Percentiles rank a stretch among this genome's conserved stretches.
phyloP scores from a whole-genome alignment of 495 filamentous ascomycete genomes.

The Hypoxylon lienhwacheense region DNA sequence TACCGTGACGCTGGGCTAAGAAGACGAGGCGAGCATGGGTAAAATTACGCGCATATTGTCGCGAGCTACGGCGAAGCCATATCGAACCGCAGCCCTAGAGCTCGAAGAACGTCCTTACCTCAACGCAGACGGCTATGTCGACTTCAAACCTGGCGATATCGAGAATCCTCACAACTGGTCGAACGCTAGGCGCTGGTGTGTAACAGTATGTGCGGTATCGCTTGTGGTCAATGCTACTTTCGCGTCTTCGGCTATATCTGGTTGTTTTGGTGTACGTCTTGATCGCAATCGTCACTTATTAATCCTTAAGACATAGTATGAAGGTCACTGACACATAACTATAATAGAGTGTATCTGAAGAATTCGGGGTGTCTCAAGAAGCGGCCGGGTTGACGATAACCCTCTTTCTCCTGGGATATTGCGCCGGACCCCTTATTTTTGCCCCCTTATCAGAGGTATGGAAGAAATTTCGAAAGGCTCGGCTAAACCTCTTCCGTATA shows the following conservation, averaged over 20 bases:
- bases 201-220: conserved; percentile 50
- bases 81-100: conserved; percentile 36
- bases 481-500: neutral
- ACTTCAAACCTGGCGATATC: conserved; percentile 50
- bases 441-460: conserved; percentile 52
- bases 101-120: conserved; percentile 37
- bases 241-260: conserved; percentile 54
- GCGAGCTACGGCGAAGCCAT: conserved; percentile 43
- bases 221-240: conserved; percentile 59
- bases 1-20: neutral
- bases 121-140: conserved; percentile 49
- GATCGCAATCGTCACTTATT: neutral
- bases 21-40: conserved; percentile 16
- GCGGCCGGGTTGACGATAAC: conserved; percentile 54
- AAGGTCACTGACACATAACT: neutral
- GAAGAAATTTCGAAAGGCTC: neutral
- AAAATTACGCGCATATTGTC: conserved; percentile 41
- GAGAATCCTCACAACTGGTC: conserved; percentile 60
- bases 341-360: conserved; percentile 41
- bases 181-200: conserved; percentile 42
- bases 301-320: neutral
- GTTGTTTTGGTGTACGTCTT: conserved; percentile 43
- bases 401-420: conserved; percentile 57
- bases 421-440: conserved; percentile 53
- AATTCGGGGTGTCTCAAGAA: conserved; percentile 47